These are phyloP conservation scores for Verticillium nubilum DNA, from an alignment of 2,329 filamentous ascomycete species.

Conservation along the genomic window DNA sequence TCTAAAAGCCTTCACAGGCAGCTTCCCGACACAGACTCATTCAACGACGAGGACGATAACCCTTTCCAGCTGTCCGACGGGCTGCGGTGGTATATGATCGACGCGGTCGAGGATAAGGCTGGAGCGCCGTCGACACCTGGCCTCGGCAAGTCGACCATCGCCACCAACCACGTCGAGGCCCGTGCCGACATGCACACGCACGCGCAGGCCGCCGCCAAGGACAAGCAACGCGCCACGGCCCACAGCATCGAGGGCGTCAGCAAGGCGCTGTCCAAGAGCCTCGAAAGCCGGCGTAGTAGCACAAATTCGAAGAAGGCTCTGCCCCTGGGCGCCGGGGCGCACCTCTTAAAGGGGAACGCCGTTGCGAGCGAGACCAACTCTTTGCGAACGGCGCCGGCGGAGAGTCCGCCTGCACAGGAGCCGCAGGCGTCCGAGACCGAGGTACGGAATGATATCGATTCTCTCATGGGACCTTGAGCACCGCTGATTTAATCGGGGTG, in stretches of 20 bases:
- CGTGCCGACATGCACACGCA: constrained; percentile 64
- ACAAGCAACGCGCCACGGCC: constrained; percentile 37
- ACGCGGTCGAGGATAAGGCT: constrained; percentile 88
- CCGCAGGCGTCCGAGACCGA: constrained; percentile 25
- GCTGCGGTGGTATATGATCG: constrained; percentile 91
- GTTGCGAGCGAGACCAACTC: constrained; percentile 56
- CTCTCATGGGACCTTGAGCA: constrained; percentile 42
- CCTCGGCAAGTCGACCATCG: constrained; percentile 85
- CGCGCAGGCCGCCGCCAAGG: constrained; percentile 34
- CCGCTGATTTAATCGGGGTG: constrained; percentile 21
- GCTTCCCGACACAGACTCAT: constrained; percentile 40
- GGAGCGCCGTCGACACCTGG: constrained; percentile 89
- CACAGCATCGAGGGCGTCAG: constrained; percentile 67
- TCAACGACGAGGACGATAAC: constrained; percentile 79
- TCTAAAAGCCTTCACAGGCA: constrained; percentile 62
- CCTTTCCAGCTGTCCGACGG: constrained; percentile 96
- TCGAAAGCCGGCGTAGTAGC: constrained; percentile 88
- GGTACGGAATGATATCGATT: constrained; percentile 49
- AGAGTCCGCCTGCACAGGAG: constrained; percentile 29
- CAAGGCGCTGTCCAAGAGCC: constrained; percentile 76
- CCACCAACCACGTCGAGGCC: constrained; percentile 80
- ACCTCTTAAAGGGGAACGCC: constrained; percentile 42
- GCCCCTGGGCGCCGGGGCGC: constrained; percentile 39
- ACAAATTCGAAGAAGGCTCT: constrained; percentile 75
- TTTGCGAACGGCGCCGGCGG: constrained; percentile 41